Evolutionary conservation across 345 rosid genomes (phyloP).

Genomic region (Dipteronia dyeriana): DNA sequence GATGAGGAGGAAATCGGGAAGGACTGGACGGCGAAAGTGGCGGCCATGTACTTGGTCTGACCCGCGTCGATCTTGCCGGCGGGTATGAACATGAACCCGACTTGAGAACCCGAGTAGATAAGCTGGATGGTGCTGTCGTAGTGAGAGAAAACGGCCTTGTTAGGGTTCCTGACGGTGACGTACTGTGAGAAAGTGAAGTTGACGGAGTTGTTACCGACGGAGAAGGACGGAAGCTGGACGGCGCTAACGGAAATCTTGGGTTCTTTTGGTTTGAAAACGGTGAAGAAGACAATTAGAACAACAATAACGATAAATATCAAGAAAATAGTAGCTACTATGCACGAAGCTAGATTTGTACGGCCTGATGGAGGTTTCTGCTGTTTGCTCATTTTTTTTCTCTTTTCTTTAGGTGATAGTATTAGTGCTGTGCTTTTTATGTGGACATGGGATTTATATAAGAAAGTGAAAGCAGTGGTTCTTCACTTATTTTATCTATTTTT

Average conservation of each 20-base stretch:
- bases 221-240: slow-evolving; percentile 92
- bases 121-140: slow-evolving; percentile 94
- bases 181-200: slow-evolving; percentile 91
- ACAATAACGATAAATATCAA: slow-evolving; percentile 63
- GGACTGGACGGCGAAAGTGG: slow-evolving; percentile 84
- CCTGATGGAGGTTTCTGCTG: slow-evolving; percentile 42
- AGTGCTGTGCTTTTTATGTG: background rate
- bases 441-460: background rate
- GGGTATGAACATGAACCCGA: slow-evolving; percentile 98
- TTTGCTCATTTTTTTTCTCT: slow-evolving; percentile 26
- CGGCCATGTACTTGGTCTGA: slow-evolving; percentile 86
- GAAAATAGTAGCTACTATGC: slow-evolving; percentile 89
- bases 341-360: slow-evolving; percentile 88
- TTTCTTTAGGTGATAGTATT: too few species aligned
- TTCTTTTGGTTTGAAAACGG: slow-evolving; percentile 85
- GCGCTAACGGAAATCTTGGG: slow-evolving; percentile 85
- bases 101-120: slow-evolving; percentile 77
- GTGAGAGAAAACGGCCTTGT: slow-evolving; percentile 85
- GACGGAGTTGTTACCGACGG: slow-evolving; percentile 78
- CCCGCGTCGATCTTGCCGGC: slow-evolving; percentile 88
- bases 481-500: background rate
- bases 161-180: slow-evolving; percentile 83
- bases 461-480: background rate
- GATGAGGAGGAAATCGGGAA: slow-evolving; percentile 58
- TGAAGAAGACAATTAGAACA: slow-evolving; percentile 80